Evolutionary conservation across 768 basidiomycete species (phyloP).

Genomic region (Agaricus subrufescens): DNA sequence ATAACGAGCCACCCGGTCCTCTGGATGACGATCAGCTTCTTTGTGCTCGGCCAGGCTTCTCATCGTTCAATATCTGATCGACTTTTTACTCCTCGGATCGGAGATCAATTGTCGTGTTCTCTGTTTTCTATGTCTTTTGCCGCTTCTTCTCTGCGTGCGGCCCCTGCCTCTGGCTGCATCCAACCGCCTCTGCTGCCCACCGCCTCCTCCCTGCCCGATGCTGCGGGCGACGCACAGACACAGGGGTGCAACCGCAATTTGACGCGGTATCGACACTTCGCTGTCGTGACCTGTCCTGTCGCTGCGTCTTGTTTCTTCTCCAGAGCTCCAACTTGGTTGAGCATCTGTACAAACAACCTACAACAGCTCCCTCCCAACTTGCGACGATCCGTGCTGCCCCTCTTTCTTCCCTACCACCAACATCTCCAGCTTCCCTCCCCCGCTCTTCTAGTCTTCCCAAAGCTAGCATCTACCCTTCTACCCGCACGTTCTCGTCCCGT

Average conservation of each 20-base stretch:
- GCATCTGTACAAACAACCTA: slow-evolving; percentile 2
- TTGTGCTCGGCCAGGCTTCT: neutral
- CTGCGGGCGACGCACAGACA: neutral
- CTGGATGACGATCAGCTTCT: slow-evolving; percentile 4
- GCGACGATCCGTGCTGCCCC: neutral
- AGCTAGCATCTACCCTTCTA: slow-evolving; percentile 5
- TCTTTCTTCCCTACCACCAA: slow-evolving; percentile 11
- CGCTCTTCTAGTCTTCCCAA: slow-evolving; percentile 3
- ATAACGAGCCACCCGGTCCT: neutral
- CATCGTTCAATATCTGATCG: neutral
- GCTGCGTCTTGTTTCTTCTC: slow-evolving; percentile 4
- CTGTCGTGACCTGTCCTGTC: slow-evolving; percentile 11
- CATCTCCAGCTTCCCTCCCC: slow-evolving; percentile 1
- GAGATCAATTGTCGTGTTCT: neutral
- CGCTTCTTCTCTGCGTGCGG: neutral
- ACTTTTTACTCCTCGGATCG: slow-evolving; percentile 6
- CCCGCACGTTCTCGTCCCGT: neutral
- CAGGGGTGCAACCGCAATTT: neutral
- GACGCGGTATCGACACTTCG: slow-evolving; percentile 3
- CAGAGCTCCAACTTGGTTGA: neutral
- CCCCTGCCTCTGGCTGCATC: neutral
- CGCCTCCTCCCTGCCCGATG: neutral
- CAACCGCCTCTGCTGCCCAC: neutral
- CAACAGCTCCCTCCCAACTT: slow-evolving; percentile 1
- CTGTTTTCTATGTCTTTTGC: neutral